Percentiles rank a stretch among this genome's conserved stretches.
Evolutionary conservation across 2,329 filamentous ascomycete species (phyloP).

Genomic region (Phyllosticta paracitricarpa): DNA sequence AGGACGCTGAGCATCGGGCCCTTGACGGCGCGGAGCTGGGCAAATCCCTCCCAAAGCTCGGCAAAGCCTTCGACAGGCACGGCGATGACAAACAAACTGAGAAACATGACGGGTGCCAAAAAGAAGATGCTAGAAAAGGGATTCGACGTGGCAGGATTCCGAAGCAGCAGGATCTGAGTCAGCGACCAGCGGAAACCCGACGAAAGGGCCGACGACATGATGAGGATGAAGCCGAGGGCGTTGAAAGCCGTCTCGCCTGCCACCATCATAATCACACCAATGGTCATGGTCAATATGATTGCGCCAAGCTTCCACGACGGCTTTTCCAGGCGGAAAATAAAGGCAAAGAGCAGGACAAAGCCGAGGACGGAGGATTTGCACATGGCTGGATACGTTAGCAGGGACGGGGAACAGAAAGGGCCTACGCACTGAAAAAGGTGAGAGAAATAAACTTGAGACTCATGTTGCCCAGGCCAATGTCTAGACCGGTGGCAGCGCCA

Average conservation of each 20-base stretch:
- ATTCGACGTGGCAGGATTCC: constrained; percentile 90
- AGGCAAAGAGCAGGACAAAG: constrained; percentile 91
- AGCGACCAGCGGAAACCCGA: constrained; percentile 96
- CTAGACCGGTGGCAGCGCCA: constrained; percentile 82
- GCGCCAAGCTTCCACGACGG: constrained; percentile 76
- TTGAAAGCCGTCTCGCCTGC: constrained; percentile 89
- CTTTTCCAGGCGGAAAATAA: constrained; percentile 81
- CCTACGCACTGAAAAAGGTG: constrained; percentile 68
- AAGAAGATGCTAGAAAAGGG: constrained; percentile 97
- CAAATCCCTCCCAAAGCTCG: constrained; percentile 56
- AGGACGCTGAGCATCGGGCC: constrained; percentile 56
- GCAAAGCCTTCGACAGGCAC: constrained; percentile 74
- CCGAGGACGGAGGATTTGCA: constrained; percentile 95
- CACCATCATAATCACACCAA: constrained; percentile 96
- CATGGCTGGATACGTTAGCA: constrained; percentile 51
- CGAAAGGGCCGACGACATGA: constrained; percentile 90
- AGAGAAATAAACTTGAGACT: constrained; percentile 92
- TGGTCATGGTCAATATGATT: constrained; percentile 86
- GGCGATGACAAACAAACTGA: constrained; percentile 68
- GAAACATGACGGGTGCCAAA: constrained; percentile 94
- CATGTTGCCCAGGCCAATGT: constrained; percentile 93
- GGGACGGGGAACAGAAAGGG: constrained; percentile 14
- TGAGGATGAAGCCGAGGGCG: constrained; percentile 74
- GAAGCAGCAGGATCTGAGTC: constrained; percentile 90
- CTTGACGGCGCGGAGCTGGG: constrained; percentile 53